A percentile compares a stretch with the other conserved stretches of the same genome.
phyloP scores from a whole-genome alignment of 2,329 filamentous ascomycete species.

The Apiospora sp. region DNA sequence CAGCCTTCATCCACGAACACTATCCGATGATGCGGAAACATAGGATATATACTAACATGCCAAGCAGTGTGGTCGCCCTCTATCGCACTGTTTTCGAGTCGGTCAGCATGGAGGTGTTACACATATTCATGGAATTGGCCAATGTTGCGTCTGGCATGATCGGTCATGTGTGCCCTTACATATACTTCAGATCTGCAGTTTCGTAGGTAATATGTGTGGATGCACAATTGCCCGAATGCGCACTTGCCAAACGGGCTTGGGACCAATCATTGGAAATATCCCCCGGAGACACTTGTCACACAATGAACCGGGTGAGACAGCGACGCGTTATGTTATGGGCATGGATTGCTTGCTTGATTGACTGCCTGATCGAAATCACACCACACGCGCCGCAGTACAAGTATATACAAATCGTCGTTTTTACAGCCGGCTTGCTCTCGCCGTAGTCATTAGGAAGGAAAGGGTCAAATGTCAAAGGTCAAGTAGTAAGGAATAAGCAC shows the following conservation, averaged over 20 bases:
- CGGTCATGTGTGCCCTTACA: background rate
- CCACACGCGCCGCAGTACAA: background rate
- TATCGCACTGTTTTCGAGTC: slow-evolving; percentile 67
- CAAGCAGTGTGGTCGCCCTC: slow-evolving; percentile 73
- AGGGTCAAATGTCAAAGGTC: background rate
- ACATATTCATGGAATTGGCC: background rate
- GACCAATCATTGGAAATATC: background rate
- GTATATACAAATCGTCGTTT: slow-evolving; percentile 1
- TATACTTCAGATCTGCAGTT: slow-evolving; percentile 1
- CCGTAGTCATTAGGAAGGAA: background rate
- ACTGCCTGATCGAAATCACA: background rate
- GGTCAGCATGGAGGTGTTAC: background rate
- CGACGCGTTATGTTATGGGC: background rate
- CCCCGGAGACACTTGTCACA: slow-evolving; percentile 12
- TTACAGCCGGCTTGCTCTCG: background rate
- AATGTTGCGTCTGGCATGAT: background rate
- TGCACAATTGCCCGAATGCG: background rate
- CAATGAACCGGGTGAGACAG: slow-evolving; percentile 5
- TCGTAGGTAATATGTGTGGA: background rate
- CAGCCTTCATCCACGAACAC: background rate
- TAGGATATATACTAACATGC: slow-evolving; percentile 59
- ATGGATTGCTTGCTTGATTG: slow-evolving; percentile 11
- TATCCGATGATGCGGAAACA: background rate
- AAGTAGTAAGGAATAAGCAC: background rate
- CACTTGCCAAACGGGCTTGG: background rate